phyloP scores from a whole-genome alignment of 768 basidiomycete genomes.

The Serendipita vermifera region DNA sequence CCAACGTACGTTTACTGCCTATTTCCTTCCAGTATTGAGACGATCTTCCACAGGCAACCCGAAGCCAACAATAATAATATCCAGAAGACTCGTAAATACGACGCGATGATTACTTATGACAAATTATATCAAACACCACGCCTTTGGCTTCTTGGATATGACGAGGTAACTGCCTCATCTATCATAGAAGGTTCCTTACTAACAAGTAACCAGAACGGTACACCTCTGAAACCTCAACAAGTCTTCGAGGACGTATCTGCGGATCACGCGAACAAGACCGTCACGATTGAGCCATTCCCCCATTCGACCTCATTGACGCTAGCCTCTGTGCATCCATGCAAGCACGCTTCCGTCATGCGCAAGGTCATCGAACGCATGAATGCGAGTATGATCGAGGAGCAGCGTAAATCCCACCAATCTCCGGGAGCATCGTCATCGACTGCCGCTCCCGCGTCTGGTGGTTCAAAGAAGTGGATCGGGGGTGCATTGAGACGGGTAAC shows the following conservation, averaged over 20 bases:
- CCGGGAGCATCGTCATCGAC: conserved; percentile 22
- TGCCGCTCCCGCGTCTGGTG: conserved; percentile 31
- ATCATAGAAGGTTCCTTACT: neutral
- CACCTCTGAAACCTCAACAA: conserved; percentile 73
- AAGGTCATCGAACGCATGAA: conserved; percentile 99
- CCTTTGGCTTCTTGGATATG: conserved; percentile 95
- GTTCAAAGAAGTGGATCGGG: conserved; percentile 65
- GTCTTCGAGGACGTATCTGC: conserved; percentile 96
- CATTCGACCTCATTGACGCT: conserved; percentile 74
- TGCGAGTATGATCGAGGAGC: conserved; percentile 67
- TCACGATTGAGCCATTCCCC: conserved; percentile 97
- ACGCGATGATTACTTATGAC: conserved; percentile 99
- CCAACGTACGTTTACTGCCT: conserved; percentile 32
- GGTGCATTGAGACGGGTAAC: conserved; percentile 55
- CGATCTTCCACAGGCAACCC: conserved; percentile 32
- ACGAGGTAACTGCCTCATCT: conserved; percentile 48
- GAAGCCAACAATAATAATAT: conserved; percentile 69
- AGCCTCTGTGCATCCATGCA: conserved; percentile 96
- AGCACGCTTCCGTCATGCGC: conserved; percentile 98
- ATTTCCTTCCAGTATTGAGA: neutral
- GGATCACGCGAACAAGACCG: conserved; percentile 96
- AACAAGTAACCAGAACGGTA: conserved; percentile 52
- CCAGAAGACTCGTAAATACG: conserved; percentile 93
- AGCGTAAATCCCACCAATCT: conserved; percentile 50
- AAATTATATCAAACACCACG: conserved; percentile 99